Base-by-base conservation (phyloP, 768 basidiomycete species). In the Tylopilus plumbeoviolaceoides region DNA sequence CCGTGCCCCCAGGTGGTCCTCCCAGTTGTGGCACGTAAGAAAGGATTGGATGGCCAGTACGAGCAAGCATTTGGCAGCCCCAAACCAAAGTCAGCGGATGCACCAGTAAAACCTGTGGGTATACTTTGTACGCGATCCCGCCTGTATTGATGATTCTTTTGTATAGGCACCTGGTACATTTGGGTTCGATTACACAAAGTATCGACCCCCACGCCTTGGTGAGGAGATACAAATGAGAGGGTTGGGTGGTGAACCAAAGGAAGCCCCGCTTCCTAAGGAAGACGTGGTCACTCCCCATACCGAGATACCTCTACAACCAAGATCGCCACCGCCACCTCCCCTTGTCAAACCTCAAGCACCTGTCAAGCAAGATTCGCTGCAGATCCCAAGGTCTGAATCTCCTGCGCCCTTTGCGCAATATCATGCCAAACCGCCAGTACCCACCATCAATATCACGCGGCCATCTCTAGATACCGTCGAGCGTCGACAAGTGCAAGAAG, bases 11-110 rank as follows among this genome's bases (percentile, higher is more conserved):
- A 91, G 89, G 89, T 91, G 36, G 85, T 93, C 1, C 73, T 92
- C 12, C 91, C 91, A 23, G 89, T 87, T 6, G 89, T 93, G 12
- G 89, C 90, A 8, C 78, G 88, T 52, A 90, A 91, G 73, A 87
- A 82, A 62, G 89, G 90, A 8, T 65, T 93, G 44, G 82, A 88
- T 52, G 81, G 77, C 38, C 78, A 83, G 53, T 90, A 87, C 62
- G 78, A 84, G 55, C 77, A 78, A 42, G 84, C 78, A 9, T 80
- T 83, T 62, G 89, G 89, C n/a, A 83, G 80, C 58, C 78, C 83
- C 20, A 76, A 78, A 60, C 77, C 79, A 28, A 81, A 70, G 69
- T 72, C 70, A 57, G 60, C 65, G 7, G 71, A 70, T 7, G 58
- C 63, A 3, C 57, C 70, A 0, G 63, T 82, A 51, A 83, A 76